phyloP scores from a whole-genome alignment of 306 rosid species.

The Geum urbanum region DNA sequence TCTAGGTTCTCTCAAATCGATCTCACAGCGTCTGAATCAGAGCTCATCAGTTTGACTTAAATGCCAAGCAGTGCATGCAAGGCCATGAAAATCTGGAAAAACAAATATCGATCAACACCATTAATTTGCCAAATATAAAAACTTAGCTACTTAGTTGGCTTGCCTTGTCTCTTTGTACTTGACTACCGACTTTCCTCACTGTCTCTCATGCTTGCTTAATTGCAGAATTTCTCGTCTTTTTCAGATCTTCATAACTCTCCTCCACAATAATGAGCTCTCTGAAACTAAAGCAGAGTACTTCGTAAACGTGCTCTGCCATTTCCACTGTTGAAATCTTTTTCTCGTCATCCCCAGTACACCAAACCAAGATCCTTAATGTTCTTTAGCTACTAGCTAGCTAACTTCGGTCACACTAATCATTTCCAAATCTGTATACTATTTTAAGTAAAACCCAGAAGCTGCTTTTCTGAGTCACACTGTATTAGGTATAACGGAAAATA shows the following conservation, averaged over 20 bases:
- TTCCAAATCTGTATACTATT: background rate
- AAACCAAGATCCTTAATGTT: constrained; percentile 27
- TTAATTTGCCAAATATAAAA: constrained; percentile 28
- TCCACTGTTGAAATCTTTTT: constrained; percentile 22
- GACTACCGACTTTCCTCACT: constrained; percentile 4
- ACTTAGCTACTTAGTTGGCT: constrained; percentile 7
- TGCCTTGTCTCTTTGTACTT: constrained; percentile 18
- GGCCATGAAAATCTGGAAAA: constrained; percentile 7
- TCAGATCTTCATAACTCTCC: constrained; percentile 41
- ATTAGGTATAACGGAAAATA: constrained; percentile 12
- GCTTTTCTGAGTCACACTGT: constrained; percentile 3
- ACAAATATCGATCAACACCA: too few species aligned
- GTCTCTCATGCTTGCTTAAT: background rate
- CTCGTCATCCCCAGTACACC: constrained; percentile 21
- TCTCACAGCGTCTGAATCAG: constrained; percentile 25
- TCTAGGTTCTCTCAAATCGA: constrained; percentile 19
- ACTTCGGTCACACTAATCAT: background rate
- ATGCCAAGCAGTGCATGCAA: background rate
- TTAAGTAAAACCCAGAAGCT: constrained; percentile 6
- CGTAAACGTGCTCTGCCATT: too few species aligned
- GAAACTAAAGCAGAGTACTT: background rate
- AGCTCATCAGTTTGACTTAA: constrained; percentile 35
- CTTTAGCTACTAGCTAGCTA: background rate
- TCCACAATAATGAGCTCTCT: constrained; percentile 9
- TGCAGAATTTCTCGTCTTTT: constrained; percentile 26